Conservation (phyloP, 768 basidiomycete species). For the Amanita pallidorosea region DNA sequence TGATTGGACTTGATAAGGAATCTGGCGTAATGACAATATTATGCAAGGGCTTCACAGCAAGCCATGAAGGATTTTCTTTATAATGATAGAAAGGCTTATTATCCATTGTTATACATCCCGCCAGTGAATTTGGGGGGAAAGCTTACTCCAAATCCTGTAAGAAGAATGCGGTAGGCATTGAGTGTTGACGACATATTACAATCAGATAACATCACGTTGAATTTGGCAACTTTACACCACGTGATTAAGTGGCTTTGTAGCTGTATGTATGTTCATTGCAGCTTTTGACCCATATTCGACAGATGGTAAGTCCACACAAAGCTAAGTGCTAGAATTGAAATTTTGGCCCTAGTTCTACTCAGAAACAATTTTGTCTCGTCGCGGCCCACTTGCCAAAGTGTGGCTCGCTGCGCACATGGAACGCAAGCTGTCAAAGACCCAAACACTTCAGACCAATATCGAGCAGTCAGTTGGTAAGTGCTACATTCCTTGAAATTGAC, state of each 20-base stretch:
- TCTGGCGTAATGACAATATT: conserved; percentile 38
- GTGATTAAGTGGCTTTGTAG: no score
- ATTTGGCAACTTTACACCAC: background rate
- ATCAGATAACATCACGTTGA: background rate
- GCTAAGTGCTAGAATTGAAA: conserved; percentile 7
- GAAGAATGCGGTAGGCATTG: conserved; percentile 21
- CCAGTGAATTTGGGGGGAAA: conserved; percentile 1
- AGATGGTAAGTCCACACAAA: background rate
- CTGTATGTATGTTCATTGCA: background rate
- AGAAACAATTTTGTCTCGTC: conserved; percentile 86
- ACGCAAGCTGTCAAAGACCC: conserved; percentile 91
- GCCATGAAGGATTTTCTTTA: conserved; percentile 60
- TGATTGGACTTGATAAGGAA: conserved; percentile 16
- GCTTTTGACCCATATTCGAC: background rate
- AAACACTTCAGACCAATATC: conserved; percentile 91
- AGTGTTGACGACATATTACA: background rate
- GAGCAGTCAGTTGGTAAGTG: conserved; percentile 81
- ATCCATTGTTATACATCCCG: conserved; percentile 12
- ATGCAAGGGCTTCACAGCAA: conserved; percentile 53
- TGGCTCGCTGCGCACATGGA: conserved; percentile 99
- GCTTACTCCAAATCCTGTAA: conserved; percentile 28
- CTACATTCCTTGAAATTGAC: background rate
- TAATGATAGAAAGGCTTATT: conserved; percentile 45
- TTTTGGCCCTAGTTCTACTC: conserved; percentile 65
- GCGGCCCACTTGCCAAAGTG: conserved; percentile 91